Percentiles rank a stretch among this genome's conserved stretches.
These are phyloP conservation scores for Colletotrichum sp. DNA, from an alignment of 2,329 filamentous ascomycete genomes.

Conservation along the genomic window DNA sequence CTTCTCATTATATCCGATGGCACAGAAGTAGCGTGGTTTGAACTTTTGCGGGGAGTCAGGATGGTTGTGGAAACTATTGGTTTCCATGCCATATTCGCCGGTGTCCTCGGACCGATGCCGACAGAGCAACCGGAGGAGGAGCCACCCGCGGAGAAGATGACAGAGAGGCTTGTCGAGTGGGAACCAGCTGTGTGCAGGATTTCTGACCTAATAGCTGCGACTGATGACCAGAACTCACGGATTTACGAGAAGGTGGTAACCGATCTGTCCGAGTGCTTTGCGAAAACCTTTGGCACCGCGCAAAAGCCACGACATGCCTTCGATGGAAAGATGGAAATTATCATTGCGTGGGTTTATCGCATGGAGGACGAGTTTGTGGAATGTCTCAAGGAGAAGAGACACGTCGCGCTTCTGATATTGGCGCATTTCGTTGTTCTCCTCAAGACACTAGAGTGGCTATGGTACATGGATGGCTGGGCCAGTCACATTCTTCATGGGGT, in stretches of 20 bases:
- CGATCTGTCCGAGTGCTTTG: background rate
- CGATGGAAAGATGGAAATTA: conserved; percentile 11
- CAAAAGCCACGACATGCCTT: background rate
- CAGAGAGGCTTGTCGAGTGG: conserved; percentile 11
- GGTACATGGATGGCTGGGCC: conserved; percentile 26
- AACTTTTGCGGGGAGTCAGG: conserved; percentile 21
- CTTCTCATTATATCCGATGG: conserved; percentile 22
- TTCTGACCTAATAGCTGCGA: background rate
- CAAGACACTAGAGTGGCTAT: conserved; percentile 17
- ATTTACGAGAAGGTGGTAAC: background rate
- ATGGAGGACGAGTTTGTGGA: conserved; percentile 11
- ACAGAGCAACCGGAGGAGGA: background rate
- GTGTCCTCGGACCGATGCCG: background rate
- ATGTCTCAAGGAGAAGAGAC: conserved; percentile 8
- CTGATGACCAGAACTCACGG: background rate
- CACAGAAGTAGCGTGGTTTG: conserved; percentile 22
- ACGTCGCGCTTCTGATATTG: conserved; percentile 20
- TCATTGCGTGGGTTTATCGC: conserved; percentile 21
- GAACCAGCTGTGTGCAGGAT: conserved; percentile 12
- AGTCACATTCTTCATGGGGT: conserved; percentile 11
- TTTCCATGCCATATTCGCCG: conserved; percentile 18
- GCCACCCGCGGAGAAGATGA: background rate
- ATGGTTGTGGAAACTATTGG: conserved; percentile 22
- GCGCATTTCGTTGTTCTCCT: conserved; percentile 23
- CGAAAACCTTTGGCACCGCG: conserved; percentile 8